A percentile compares a stretch with the other conserved stretches of the same genome.
These are phyloP conservation scores for Coniochaeta sp. DNA, from an alignment of 2,329 filamentous ascomycete genomes.

Conservation along the genomic window DNA sequence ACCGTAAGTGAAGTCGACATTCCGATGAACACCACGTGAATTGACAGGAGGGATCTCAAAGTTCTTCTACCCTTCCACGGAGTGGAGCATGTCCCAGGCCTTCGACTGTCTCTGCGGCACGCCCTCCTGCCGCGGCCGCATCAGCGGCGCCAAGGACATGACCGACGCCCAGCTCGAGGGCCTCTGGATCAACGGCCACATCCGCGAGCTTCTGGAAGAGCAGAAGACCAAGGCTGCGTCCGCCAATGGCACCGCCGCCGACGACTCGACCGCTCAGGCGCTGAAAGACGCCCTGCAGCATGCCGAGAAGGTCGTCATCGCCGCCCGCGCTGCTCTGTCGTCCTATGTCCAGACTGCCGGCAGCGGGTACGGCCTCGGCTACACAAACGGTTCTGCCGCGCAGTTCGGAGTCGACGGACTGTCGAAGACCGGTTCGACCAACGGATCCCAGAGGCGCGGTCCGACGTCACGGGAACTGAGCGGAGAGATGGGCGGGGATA, in stretches of 20 bases:
- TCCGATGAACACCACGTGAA: no score
- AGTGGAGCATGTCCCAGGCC: constrained; percentile 67
- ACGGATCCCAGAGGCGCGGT: constrained; percentile 28
- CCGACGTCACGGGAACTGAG: constrained; percentile 46
- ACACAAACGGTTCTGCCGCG: not conserved
- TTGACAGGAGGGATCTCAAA: constrained; percentile 14
- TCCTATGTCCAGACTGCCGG: constrained; percentile 22
- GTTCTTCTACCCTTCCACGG: constrained; percentile 71
- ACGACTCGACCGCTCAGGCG: constrained; percentile 32
- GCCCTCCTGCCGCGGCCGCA: constrained; percentile 49
- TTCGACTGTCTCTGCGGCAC: constrained; percentile 59
- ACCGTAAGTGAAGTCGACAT: constrained; percentile 32
- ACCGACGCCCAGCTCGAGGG: constrained; percentile 41
- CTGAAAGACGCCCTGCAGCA: constrained; percentile 34
- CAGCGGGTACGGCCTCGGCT: not conserved
- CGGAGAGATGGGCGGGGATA: constrained; percentile 58
- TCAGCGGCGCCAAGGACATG: constrained; percentile 58
- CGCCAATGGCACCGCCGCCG: constrained; percentile 6
- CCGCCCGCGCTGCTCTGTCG: constrained; percentile 33
- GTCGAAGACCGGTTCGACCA: constrained; percentile 10
- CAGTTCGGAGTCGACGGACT: constrained; percentile 6
- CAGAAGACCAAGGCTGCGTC: constrained; percentile 10
- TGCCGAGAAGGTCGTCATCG: constrained; percentile 38
- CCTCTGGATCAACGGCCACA: constrained; percentile 56
- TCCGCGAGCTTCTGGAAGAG: constrained; percentile 46